Conservation (phyloP, 305 asterid species). For the Vinca major region DNA sequence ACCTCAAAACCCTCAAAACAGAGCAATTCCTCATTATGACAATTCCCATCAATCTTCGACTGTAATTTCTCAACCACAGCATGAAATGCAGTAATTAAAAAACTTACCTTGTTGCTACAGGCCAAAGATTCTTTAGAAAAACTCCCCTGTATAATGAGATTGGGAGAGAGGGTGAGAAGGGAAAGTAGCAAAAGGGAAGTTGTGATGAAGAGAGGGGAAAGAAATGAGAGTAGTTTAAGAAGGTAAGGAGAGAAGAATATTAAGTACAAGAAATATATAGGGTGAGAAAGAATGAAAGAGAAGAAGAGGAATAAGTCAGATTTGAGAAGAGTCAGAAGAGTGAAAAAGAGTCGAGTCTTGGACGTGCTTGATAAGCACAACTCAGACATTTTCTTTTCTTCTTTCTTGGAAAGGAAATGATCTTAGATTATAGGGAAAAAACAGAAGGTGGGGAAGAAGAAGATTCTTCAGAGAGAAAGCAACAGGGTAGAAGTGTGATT, state of each 20-base stretch:
- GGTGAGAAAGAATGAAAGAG: constrained; percentile 44
- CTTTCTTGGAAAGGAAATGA: neutral
- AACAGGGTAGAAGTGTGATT: constrained; percentile 14
- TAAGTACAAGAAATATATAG: constrained; percentile 53
- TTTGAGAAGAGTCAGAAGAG: constrained; percentile 28
- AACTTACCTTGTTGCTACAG: constrained; percentile 4
- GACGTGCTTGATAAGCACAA: constrained; percentile 26
- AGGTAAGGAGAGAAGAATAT: constrained; percentile 58
- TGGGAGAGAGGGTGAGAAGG: constrained; percentile 25
- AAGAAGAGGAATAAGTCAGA: constrained; percentile 28
- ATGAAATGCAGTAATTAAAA: constrained; percentile 13
- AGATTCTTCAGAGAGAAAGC: constrained; percentile 11
- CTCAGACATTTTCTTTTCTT: constrained; percentile 30
- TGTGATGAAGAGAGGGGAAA: constrained; percentile 65
- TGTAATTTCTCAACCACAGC: constrained; percentile 17
- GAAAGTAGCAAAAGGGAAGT: constrained; percentile 43
- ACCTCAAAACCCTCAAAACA: constrained; percentile 42
- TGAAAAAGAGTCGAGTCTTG: constrained; percentile 23
- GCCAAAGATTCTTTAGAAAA: constrained; percentile 8
- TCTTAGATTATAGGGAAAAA: neutral
- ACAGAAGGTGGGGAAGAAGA: constrained; percentile 32
- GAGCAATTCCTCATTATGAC: constrained; percentile 15
- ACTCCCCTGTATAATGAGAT: constrained; percentile 1
- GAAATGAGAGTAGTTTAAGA: constrained; percentile 37
- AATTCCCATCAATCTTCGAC: constrained; percentile 6